Evolutionary conservation across 768 basidiomycete genomes (phyloP).

Genomic region (Lactarius indigo): DNA sequence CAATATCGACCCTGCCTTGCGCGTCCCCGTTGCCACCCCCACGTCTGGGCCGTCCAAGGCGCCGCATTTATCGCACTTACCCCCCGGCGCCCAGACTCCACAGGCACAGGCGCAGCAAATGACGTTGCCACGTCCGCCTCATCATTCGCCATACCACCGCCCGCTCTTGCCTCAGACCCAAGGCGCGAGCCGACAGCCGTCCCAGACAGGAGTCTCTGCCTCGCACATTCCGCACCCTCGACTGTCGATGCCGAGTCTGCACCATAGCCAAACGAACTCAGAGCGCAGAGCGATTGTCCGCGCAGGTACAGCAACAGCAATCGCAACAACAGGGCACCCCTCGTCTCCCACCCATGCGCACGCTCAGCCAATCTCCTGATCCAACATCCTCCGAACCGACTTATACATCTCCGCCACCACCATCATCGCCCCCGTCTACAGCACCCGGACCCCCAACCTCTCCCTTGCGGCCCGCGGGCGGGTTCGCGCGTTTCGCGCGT

Average conservation of each 20-base stretch:
- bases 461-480: not conserved
- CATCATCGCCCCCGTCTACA: not conserved
- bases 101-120: not conserved
- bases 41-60: not conserved
- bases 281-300: not conserved
- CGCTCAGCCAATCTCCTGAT: slow-evolving; percentile 10
- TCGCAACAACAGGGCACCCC: not conserved
- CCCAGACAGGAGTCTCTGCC: not conserved
- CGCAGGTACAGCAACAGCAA: not conserved
- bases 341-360: slow-evolving; percentile 21
- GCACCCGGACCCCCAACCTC: not conserved
- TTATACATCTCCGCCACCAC: not conserved
- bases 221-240: not conserved
- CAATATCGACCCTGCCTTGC: slow-evolving; percentile 11
- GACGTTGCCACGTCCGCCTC: not conserved
- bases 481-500: slow-evolving; percentile 12
- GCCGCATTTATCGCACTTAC: not conserved
- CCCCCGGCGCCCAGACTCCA: not conserved
- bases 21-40: not conserved
- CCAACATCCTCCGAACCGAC: not conserved
- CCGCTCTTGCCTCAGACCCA: not conserved
- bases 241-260: not conserved
- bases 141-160: not conserved
- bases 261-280: not conserved
- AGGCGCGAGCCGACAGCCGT: not conserved